Conservation (phyloP, 78 protist species). For the Tieghemostelium lacteum region DNA sequence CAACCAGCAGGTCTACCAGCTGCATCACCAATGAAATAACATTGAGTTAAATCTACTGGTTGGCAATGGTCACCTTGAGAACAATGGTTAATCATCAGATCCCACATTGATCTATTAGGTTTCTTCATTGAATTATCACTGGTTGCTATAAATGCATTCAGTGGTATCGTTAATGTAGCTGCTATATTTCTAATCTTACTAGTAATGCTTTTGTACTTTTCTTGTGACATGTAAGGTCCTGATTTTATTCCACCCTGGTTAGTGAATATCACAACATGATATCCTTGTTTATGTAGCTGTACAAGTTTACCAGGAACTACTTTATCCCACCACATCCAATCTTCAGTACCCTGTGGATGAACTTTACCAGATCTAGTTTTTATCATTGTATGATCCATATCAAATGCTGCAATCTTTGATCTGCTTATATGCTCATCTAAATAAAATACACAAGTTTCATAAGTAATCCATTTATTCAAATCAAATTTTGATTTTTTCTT, state of each 20-base stretch:
- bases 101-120: constrained; percentile 34
- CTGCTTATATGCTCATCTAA: constrained; percentile 8
- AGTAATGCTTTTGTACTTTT: background rate
- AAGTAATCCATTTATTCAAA: constrained; percentile 32
- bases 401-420: constrained; percentile 54
- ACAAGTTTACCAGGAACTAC: constrained; percentile 23
- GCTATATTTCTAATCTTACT: constrained; percentile 27
- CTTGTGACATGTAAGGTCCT: background rate
- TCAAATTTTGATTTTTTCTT: too few relatives aligned
- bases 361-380: constrained; percentile 28
- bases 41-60: background rate
- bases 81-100: background rate
- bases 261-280: constrained; percentile 44
- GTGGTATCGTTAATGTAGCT: constrained; percentile 31
- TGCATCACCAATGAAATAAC: constrained; percentile 31
- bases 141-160: constrained; percentile 34
- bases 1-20: constrained; percentile 41
- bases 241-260: constrained; percentile 59
- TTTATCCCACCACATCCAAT: constrained; percentile 60
- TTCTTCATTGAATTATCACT: constrained; percentile 24
- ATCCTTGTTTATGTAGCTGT: constrained; percentile 28
- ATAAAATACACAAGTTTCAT: background rate
- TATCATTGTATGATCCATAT: constrained; percentile 62
- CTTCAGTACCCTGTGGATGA: constrained; percentile 6
- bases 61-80: too few relatives aligned